phyloP scores from a whole-genome alignment of 192 early-diverging fungal genomes.

The Umbelopsis sp. region DNA sequence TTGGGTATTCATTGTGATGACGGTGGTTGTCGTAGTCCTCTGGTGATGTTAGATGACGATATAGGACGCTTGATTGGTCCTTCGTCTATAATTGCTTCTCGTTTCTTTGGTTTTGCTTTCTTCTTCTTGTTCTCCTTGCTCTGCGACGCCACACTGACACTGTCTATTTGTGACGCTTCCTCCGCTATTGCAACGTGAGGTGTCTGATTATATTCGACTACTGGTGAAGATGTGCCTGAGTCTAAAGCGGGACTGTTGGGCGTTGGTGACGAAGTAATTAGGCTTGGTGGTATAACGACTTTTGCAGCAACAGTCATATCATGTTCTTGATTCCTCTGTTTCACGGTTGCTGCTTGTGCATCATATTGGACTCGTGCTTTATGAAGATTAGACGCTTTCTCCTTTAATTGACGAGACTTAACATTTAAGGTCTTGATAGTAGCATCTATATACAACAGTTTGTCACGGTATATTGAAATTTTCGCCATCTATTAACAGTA shows the following conservation, averaged over 20 bases:
- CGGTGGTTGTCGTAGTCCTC: not conserved
- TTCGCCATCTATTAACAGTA: not conserved
- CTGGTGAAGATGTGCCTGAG: not conserved
- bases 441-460: not conserved
- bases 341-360: not conserved
- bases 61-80: not conserved
- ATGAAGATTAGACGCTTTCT: not conserved
- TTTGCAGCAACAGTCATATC: not conserved
- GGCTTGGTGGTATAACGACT: not conserved
- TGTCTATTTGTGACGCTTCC: not conserved
- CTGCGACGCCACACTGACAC: not conserved
- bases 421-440: not conserved
- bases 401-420: not conserved
- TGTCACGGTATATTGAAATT: not conserved
- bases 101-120: conserved; percentile 1
- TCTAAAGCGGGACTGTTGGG: not conserved
- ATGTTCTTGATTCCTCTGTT: not conserved
- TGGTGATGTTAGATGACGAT: not conserved
- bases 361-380: not conserved
- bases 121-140: not conserved
- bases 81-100: conserved; percentile 1
- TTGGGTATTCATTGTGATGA: not conserved
- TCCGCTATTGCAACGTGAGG: not conserved
- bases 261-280: not conserved
- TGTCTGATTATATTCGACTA: not conserved